These are phyloP conservation scores for Setomelanomma holmii DNA, from an alignment of 2,329 filamentous ascomycete species.

Conservation along the genomic window DNA sequence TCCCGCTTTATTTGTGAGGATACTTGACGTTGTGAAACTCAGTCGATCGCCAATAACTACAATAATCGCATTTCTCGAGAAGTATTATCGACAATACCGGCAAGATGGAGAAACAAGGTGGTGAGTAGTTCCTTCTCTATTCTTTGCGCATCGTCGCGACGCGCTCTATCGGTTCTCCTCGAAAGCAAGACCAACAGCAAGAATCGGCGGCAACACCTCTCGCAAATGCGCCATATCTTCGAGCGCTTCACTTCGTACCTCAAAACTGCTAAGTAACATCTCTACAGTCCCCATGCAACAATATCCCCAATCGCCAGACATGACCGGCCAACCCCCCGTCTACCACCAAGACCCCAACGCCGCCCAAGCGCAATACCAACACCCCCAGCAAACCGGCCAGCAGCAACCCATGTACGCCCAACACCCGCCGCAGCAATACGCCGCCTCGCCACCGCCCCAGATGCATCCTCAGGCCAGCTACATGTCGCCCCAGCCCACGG, in stretches of 20 bases:
- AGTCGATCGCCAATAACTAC: neutral
- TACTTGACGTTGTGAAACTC: neutral
- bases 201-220: neutral
- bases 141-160: neutral
- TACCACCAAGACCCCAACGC: slow-evolving; percentile 44
- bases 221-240: neutral
- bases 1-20: neutral
- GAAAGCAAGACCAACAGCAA: neutral
- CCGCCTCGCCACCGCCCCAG: slow-evolving; percentile 20
- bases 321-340: slow-evolving; percentile 35
- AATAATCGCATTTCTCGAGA: neutral
- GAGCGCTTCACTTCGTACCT: neutral
- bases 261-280: slow-evolving; percentile 21
- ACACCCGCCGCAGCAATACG: slow-evolving; percentile 21
- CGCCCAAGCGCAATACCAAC: slow-evolving; percentile 29
- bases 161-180: neutral
- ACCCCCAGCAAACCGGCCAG: too few species aligned
- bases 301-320: slow-evolving; percentile 43
- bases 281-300: slow-evolving; percentile 47
- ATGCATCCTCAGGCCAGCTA: neutral
- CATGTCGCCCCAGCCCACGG: slow-evolving; percentile 15
- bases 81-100: neutral
- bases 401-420: slow-evolving; percentile 28
- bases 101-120: slow-evolving; percentile 47
- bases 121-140: slow-evolving; percentile 24